These are phyloP conservation scores for Inga leiocalycina DNA, from an alignment of 306 rosid genomes.

Conservation along the genomic window DNA sequence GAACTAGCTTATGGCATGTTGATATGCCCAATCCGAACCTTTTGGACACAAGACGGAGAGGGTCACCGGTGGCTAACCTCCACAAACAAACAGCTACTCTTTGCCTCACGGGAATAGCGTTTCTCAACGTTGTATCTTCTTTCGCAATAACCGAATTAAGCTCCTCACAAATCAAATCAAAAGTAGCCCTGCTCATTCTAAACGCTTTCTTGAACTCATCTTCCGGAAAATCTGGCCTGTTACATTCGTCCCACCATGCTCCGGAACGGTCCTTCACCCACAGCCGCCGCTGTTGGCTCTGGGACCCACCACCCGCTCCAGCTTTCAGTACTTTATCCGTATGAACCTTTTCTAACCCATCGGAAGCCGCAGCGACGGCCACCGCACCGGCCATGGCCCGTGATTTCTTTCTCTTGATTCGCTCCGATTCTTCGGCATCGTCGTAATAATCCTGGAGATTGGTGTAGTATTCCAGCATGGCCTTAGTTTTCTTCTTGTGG, in stretches of 20 bases:
- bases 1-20: constrained; percentile 79
- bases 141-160: constrained; percentile 75
- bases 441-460: constrained; percentile 45
- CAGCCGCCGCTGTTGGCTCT: constrained; percentile 55
- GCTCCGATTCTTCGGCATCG: constrained; percentile 58
- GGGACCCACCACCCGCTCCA: constrained; percentile 11
- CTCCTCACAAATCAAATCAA: constrained; percentile 73
- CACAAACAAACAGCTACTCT: constrained; percentile 85
- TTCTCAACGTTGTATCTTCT: constrained; percentile 71
- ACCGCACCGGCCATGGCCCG: constrained; percentile 41
- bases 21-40: constrained; percentile 81
- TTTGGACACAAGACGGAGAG: constrained; percentile 71
- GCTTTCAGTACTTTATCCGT: constrained; percentile 15
- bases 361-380: constrained; percentile 34
- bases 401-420: constrained; percentile 51
- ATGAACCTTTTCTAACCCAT: constrained; percentile 30
- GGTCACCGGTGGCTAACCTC: constrained; percentile 90
- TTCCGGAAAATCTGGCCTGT: constrained; percentile 74
- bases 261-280: constrained; percentile 92
- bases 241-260: constrained; percentile 94
- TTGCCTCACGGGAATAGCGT: constrained; percentile 80
- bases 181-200: constrained; percentile 73
- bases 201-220: constrained; percentile 73
- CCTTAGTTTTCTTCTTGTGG: constrained; percentile 45
- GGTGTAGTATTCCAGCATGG: constrained; percentile 50